Percentiles rank a stretch among this genome's conserved stretches.
phyloP scores from a whole-genome alignment of 768 basidiomycete species.

The Boletus vermiculosoides region DNA sequence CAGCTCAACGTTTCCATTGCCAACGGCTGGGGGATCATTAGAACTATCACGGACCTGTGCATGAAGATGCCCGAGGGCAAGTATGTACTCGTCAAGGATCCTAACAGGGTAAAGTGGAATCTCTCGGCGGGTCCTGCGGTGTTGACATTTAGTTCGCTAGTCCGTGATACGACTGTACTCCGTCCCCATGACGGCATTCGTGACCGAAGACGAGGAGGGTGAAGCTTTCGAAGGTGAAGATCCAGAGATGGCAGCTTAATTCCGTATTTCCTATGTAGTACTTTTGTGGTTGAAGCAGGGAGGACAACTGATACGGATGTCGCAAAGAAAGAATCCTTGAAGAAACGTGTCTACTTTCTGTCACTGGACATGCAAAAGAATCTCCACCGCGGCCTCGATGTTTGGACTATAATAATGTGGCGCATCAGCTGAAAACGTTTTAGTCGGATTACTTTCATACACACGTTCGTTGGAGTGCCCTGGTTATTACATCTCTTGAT shows the following conservation, averaged over 20 bases:
- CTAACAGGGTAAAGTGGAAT: conserved; percentile 76
- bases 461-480: conserved; percentile 80
- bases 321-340: background rate
- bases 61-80: conserved; percentile 98
- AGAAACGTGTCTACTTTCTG: background rate
- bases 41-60: conserved; percentile 90
- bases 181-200: conserved; percentile 87
- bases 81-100: conserved; percentile 96
- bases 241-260: conserved; percentile 35
- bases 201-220: conserved; percentile 72
- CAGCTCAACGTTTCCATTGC: conserved; percentile 94
- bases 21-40: conserved; percentile 98
- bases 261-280: background rate
- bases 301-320: background rate
- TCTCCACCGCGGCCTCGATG: conserved; percentile 81
- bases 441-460: conserved; percentile 9
- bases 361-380: conserved; percentile 52
- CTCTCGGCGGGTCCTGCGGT: background rate
- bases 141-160: conserved; percentile 42
- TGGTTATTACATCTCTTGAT: conserved; percentile 67
- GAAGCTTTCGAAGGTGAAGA: conserved; percentile 43
- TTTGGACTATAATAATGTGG: conserved; percentile 50
- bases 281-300: background rate
- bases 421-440: conserved; percentile 3
- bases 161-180: conserved; percentile 92